Conservation (phyloP, 1,284 basidiomycete species). For the Moesziomyces sp. region DNA sequence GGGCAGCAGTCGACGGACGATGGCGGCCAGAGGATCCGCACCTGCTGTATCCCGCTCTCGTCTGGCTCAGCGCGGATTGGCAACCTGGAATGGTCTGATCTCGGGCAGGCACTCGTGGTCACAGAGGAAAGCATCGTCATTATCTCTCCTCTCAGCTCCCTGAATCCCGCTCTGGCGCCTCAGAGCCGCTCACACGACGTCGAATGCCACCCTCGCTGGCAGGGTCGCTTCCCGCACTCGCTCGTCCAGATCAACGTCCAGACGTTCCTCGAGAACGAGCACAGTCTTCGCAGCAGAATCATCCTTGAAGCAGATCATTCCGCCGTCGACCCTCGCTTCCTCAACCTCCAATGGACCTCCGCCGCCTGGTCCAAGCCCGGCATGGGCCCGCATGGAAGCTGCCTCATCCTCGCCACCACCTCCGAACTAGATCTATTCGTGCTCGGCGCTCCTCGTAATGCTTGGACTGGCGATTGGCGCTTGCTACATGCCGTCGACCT, state of each 20-base stretch:
- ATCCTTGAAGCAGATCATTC: conserved; percentile 38
- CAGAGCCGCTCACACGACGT: conserved; percentile 26
- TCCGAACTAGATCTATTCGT: conserved; percentile 45
- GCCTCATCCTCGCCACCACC: conserved; percentile 35
- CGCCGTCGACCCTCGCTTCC: conserved; percentile 25
- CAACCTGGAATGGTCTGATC: conserved; percentile 41
- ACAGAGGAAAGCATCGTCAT: conserved; percentile 34
- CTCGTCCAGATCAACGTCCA: conserved; percentile 36
- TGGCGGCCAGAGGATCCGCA: conserved; percentile 10
- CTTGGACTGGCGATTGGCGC: conserved; percentile 39
- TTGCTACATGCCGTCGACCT: conserved; percentile 21
- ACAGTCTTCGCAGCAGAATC: conserved; percentile 11
- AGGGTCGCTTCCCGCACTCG: conserved; percentile 37
- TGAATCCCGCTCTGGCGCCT: conserved; percentile 17
- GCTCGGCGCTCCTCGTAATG: conserved; percentile 32
- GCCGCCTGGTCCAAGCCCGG: conserved; percentile 45
- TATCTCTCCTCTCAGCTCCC: conserved; percentile 19
- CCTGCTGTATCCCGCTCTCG: conserved; percentile 30
- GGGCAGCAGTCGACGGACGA: background rate
- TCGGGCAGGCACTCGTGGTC: conserved; percentile 36
- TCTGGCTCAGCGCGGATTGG: conserved; percentile 13
- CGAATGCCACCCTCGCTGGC: conserved; percentile 37
- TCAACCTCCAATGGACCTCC: conserved; percentile 22
- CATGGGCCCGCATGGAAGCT: conserved; percentile 35
- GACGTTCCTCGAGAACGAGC: conserved; percentile 31